Evolutionary conservation across 2,329 filamentous ascomycete species (phyloP), one percentile per base, ranked within the genome.

Genomic region (Sclerotinia subarctica): DNA sequence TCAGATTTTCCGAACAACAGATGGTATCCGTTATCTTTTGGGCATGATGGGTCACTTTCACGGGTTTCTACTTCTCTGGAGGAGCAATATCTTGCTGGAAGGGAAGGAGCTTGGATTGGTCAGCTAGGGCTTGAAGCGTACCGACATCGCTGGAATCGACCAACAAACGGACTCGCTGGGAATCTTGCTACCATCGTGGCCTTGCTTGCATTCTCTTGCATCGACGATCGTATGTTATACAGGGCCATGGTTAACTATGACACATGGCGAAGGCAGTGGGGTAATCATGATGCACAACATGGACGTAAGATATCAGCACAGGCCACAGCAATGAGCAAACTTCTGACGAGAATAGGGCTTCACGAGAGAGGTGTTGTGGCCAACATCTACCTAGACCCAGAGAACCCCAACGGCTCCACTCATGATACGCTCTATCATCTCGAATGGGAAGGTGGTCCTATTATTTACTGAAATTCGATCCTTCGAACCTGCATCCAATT

Each of bases 191-290:
- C 71, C 4, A 11, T 76, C 5, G 64, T 76, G 21, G 73, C 66
- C 19, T 57, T 76, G n/a, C 42, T 75, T 24, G 74, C 74, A 26
- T 74, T 74, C 54, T 72, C 73, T 32, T 76, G 74, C 26, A 21
- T 10, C 3, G 32, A 53, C 17, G n/a, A 44, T 2, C 8, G 21
- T 3, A 32, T 69, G 1, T 63, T 75, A 11, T 24, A 67, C 10
- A 17, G 58, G 11, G 67, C 71, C 19, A 51, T 76, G 1, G 38
- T 71, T 21, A 19, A 49, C 4, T 51, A 70, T 38, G 49, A 42
- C 5, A 70, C 71, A 19, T 76, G 73, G 74, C 52, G 35, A 11
- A 24, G 68, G 35, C 32, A 52, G 5, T 75, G 72, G 71, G 58
- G 52, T 49, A 19, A 32, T n/a, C 73, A 73, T 72, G 1, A 46